phyloP scores from a whole-genome alignment of 139 green algal species.

The Volvox reticuliferus region DNA sequence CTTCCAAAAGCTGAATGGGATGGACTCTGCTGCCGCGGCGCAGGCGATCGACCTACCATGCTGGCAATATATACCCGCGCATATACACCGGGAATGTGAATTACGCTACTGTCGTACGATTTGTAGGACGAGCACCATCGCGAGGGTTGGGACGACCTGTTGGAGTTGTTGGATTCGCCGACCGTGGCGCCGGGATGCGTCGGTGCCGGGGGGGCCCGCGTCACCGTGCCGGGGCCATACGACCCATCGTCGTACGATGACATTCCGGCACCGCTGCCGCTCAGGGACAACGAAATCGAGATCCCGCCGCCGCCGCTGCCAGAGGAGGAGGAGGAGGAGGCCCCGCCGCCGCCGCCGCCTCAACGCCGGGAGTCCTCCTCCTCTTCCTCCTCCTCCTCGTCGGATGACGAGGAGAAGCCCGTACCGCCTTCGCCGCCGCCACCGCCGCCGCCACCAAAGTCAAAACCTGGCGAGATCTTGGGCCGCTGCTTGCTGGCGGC shows the following conservation, averaged over 20 bases:
- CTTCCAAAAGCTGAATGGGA: too few relatives aligned
- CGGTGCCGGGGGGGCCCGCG: neutral
- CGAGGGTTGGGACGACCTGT: conserved; percentile 41
- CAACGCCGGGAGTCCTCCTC: neutral
- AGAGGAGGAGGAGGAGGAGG: neutral
- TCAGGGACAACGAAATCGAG: neutral
- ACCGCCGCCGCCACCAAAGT: neutral
- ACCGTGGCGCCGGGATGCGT: conserved; percentile 56
- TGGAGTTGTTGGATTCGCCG: conserved; percentile 72
- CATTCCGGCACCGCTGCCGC: conserved; percentile 13
- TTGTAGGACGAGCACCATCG: neutral
- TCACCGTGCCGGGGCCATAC: conserved; percentile 14
- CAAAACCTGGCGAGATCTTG: conserved; percentile 6
- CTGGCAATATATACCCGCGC: too few relatives aligned
- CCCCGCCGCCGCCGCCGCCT: neutral
- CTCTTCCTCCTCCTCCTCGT: neutral
- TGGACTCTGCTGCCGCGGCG: too few relatives aligned
- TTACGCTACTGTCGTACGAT: conserved; percentile 60
- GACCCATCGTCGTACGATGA: neutral
- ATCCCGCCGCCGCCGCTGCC: conserved; percentile 10
- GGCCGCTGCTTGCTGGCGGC: conserved; percentile 52
- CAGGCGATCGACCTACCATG: too few relatives aligned
- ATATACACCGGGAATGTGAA: conserved; percentile 64
- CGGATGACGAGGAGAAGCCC: neutral
- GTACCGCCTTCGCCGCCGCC: conserved; percentile 1